Base-by-base conservation (phyloP, 1,139 yeast species). In the Entelexis paramagnoliae region DNA sequence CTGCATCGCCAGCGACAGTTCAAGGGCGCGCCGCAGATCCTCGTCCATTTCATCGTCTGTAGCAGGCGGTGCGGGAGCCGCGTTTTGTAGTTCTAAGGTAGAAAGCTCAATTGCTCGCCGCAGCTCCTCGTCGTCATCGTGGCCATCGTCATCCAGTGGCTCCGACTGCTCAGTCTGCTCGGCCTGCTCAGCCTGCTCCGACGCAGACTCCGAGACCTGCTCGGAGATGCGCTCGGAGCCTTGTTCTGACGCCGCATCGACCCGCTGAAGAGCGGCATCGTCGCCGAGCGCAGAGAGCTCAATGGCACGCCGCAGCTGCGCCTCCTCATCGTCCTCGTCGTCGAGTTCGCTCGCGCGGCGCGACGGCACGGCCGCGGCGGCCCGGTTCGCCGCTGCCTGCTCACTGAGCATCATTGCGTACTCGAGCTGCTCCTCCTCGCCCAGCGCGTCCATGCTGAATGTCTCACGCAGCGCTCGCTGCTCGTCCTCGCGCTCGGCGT, bases 351-450 rank as follows among this genome's bases (percentile, higher is more conserved):
- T 22, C 28, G 28, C 28, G 28, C 8, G 8, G 28, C 8, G 28
- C 28, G 22, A 24, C 6, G 19, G 19, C 2, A n/a, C 29, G 28
- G 16, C n/a, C 10, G 38, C 19, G 24, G 38, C 19, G 22, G 40
- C 20, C 17, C 41, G 14, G 17, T 19, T 34, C 29, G 39, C 48
- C 3, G 32, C 39, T 4, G 47, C 47, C 39, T 53, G 48, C 43
- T 49, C 54, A 51, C 69, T 65, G 33, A 68, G 60, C 66, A 69
- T 64, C 57, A 73, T 49, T 0, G 77, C 77, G 55, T 71, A 71
- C 50, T 67, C 64, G 44, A 72, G 54, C 55, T 72, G 75, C 28
- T 72, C 67, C 36, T 72, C 74, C 41, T 73, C 76, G 19, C 69
- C 70, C 47, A 72, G 46, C 7, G 50, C 51, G 2, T 33, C 51